Base-by-base conservation (phyloP, 2,329 filamentous ascomycete species). In the Botrytis aclada region DNA sequence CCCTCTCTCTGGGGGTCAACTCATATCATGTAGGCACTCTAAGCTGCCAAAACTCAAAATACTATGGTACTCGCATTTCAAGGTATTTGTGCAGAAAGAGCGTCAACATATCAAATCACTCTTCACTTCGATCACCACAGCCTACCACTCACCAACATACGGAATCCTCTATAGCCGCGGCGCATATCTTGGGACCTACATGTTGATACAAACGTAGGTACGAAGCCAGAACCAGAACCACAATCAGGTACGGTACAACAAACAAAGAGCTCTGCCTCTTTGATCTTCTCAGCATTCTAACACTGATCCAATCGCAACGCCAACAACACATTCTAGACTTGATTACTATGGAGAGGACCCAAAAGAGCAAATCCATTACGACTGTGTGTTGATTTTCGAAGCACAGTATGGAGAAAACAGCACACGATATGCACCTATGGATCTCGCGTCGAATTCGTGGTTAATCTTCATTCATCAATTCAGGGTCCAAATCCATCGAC, bases 391-490 rank as follows among this genome's bases (percentile, higher is more conserved):
- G n/a, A 32, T 34, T 34, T 16, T 32, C 6, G 29, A 22, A 58
- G 54, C 29, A n/a, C 37, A 20, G 32, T 61, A 61, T 61, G 58
- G 58, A 61, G 58, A 16, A 61, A 61, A 39, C 58, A 61, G 58
- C 58, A 39, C 39, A 41, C 63, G 29, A 51, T 66, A n/a, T 66
- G 63, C 63, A 66, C 14, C n/a, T 51, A 66, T 66, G 63, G 63
- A 66, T 47, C n/a, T 66, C 43, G 20, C 63, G 47, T 51, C 9
- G 45, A 41, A 67, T 51, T 66, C 64, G 64, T 67, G 64, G 64
- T 54, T 22, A 39, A 67, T 67, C 64, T 54, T 67, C 64, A 67
- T 67, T 67, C 64, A 67, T 54, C 64, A 67, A 67, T 67, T 41
- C 45, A 66, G 63, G 63, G 63, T 51, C 43, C 45, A 66, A 51